phyloP scores from a whole-genome alignment of 2,329 filamentous ascomycete genomes.

The Hortaea werneckii region DNA sequence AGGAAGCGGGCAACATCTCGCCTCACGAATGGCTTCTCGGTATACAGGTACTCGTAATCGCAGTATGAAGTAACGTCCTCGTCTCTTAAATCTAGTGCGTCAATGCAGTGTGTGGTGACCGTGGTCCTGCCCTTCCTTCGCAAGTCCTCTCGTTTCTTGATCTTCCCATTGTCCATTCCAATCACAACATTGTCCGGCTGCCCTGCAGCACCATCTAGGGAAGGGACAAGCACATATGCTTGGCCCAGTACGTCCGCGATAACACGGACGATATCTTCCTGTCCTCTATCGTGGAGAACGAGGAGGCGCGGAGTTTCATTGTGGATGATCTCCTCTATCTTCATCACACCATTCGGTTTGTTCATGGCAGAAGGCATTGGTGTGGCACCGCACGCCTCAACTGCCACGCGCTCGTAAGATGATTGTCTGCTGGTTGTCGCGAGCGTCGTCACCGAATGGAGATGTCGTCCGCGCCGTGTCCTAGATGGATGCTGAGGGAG shows the following conservation, averaged over 20 bases:
- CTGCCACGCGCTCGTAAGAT: conserved; percentile 1
- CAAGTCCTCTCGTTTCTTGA: conserved; percentile 48
- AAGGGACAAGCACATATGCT: conserved; percentile 50
- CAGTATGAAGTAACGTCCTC: conserved; percentile 53
- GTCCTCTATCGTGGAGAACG: conserved; percentile 58
- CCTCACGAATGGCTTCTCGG: conserved; percentile 58
- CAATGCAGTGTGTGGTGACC: conserved; percentile 69
- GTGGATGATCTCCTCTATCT: conserved; percentile 23
- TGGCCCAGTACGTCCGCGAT: conserved; percentile 75
- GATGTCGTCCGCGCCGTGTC: conserved; percentile 24
- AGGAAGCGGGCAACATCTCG: conserved; percentile 70
- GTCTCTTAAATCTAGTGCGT: conserved; percentile 51
- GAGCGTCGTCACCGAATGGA: conserved; percentile 19
- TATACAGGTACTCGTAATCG: conserved; percentile 83
- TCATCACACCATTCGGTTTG: conserved; percentile 19
- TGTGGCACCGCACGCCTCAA: not conserved
- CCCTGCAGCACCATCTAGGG: conserved; percentile 44
- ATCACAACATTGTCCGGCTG: conserved; percentile 56
- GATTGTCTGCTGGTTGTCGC: not conserved
- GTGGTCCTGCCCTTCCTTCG: conserved; percentile 52
- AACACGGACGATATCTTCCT: conserved; percentile 63
- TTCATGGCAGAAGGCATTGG: conserved; percentile 6
- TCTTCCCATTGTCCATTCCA: conserved; percentile 50
- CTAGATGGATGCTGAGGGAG: conserved; percentile 19
- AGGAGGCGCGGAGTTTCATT: conserved; percentile 31